These are phyloP conservation scores for Crithidia thermophila DNA, from an alignment of 208 protist species.

Conservation along the genomic window DNA sequence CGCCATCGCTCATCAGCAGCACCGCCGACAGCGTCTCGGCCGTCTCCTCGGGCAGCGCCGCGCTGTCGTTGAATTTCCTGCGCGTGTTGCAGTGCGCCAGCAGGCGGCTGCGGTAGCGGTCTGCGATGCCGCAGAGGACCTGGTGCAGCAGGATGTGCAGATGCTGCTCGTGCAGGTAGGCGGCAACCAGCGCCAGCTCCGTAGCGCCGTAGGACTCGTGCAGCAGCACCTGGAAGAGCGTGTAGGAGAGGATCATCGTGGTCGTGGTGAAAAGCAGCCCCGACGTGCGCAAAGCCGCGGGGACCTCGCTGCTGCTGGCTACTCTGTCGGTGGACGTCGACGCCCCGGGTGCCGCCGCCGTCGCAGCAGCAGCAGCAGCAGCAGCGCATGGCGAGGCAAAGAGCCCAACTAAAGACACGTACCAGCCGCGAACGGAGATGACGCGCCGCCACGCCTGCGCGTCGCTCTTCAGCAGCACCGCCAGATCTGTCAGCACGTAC, in stretches of 20 bases:
- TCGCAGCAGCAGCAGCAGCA: background rate
- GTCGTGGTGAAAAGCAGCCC: conserved; percentile 32
- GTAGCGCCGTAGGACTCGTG: conserved; percentile 70
- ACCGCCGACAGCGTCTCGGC: too few species aligned
- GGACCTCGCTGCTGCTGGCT: background rate
- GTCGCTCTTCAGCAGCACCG: conserved; percentile 57
- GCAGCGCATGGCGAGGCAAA: conserved; percentile 26
- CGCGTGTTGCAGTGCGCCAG: conserved; percentile 3
- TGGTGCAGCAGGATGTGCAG: conserved; percentile 50
- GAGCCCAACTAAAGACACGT: conserved; percentile 56
- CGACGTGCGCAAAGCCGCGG: background rate
- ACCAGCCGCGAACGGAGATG: conserved; percentile 67
- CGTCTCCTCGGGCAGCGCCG: background rate
- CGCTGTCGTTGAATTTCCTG: background rate
- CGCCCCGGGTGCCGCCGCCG: background rate
- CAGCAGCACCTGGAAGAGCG: conserved; percentile 63
- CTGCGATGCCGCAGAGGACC: conserved; percentile 56
- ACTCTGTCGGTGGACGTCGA: background rate
- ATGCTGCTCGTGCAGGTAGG: conserved; percentile 49
- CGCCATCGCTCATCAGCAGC: background rate
- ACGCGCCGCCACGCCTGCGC: conserved; percentile 62
- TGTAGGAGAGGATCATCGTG: conserved; percentile 51
- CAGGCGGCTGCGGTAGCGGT: conserved; percentile 50
- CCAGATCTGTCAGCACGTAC: conserved; percentile 58
- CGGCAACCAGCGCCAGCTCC: conserved; percentile 65